Conservation (phyloP, 2,329 filamentous ascomycete species). For the Botrytis deweyae region DNA sequence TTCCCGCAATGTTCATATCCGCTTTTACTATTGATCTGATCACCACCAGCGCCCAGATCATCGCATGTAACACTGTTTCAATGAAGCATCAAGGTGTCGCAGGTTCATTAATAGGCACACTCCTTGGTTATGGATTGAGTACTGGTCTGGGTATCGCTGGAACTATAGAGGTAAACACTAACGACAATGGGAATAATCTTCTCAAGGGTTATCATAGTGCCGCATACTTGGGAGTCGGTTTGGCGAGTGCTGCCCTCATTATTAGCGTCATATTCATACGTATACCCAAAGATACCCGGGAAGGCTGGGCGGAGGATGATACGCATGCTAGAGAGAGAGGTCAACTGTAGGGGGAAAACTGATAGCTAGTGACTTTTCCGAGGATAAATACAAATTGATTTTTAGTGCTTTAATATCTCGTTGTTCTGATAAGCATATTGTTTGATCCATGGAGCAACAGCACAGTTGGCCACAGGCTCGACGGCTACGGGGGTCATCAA, state of each 20-base stretch:
- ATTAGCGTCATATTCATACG: slow-evolving; percentile 43
- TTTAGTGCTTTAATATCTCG: not conserved
- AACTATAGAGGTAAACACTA: slow-evolving; percentile 40
- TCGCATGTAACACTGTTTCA: slow-evolving; percentile 51
- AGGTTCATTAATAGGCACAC: slow-evolving; percentile 47
- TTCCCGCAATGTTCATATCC: slow-evolving; percentile 42
- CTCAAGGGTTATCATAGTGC: slow-evolving; percentile 43
- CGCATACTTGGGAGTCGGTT: slow-evolving; percentile 44
- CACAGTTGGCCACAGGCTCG: too few species aligned
- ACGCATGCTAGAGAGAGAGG: slow-evolving; percentile 1
- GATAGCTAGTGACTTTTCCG: not conserved
- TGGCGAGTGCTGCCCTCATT: slow-evolving; percentile 40
- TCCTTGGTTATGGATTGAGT: slow-evolving; percentile 45
- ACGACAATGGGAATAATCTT: slow-evolving; percentile 26
- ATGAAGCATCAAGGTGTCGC: slow-evolving; percentile 51
- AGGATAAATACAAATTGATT: not conserved
- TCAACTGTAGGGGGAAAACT: not conserved
- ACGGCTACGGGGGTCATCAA: not conserved
- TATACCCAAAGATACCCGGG: slow-evolving; percentile 44
- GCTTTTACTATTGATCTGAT: slow-evolving; percentile 50
- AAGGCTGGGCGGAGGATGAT: slow-evolving; percentile 38
- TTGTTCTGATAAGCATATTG: not conserved
- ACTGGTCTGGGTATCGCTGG: slow-evolving; percentile 47
- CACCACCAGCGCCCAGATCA: slow-evolving; percentile 52
- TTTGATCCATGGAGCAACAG: not conserved